Base-by-base conservation (phyloP, 2,329 filamentous ascomycete genomes). In the Ramichloridium luteum region DNA sequence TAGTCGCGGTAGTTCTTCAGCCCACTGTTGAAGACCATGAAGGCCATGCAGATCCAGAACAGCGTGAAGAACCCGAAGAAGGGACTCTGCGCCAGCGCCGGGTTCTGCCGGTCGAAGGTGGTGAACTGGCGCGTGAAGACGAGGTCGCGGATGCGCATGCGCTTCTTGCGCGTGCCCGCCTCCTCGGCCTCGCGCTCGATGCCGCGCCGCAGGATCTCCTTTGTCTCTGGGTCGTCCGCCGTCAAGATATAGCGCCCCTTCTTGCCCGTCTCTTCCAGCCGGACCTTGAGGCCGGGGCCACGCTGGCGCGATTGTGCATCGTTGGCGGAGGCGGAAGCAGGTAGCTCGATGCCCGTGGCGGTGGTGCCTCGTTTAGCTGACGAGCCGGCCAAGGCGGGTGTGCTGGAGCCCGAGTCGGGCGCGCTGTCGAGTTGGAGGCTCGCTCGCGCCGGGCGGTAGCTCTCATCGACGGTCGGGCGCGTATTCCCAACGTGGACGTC, bases 61-160 rank as follows among this genome's bases (percentile, higher is more conserved):
- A 88, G 61, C 0, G 76, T 80, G 48, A 81, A 85, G 59, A 86
- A 86, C 16, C 81, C 81, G 50, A 80, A 73, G 46, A 85, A 86
- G 0, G 76, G 75, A 25, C 74, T 82, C 28, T 76, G 73, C 3
- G 70, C 67, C 2, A 72, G 70, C 1, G 60, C 59, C 4, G 68
- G 64, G 47, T 84, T 85, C 41, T 80, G 74, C 8, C 76, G 67
- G 53, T 86, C 80, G 51, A 86, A 85, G 0, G 76, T 68, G 0
- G 74, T 65, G 46, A 83, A 80, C 38, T 77, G 74, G 14, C 71
- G 65, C 0, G 77, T 83, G 49, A 85, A 86, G 31, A 81, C 70
- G 27, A 82, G 58, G 46, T 79, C 65, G 34, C 65, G 54, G 27
- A 68, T 58, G 10, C 55, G 55, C 17, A 47, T 52, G 13, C 61